A percentile compares a stretch with the other conserved stretches of the same genome.
Evolutionary conservation across 805 yeast species (phyloP).

Genomic region (Starmerella sirachaensis): DNA sequence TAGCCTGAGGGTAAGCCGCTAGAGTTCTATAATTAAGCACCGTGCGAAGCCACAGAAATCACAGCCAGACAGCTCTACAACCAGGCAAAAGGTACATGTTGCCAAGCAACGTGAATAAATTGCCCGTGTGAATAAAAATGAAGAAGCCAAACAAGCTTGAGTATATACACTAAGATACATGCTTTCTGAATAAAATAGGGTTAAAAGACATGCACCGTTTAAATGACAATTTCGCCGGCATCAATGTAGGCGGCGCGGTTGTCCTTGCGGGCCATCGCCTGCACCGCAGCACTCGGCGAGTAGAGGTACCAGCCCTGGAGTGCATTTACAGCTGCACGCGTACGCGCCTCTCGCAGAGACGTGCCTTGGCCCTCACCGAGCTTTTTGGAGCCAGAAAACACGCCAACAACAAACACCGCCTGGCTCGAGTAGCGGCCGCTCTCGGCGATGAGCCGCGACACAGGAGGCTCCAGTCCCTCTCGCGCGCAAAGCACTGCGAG

Average conservation of each 20-base stretch:
- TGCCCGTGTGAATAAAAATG: background rate
- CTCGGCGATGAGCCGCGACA: constrained; percentile 76
- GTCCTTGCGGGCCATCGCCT: constrained; percentile 22
- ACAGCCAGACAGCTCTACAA: too few relatives aligned
- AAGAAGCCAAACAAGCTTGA: background rate
- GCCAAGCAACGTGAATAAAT: too few relatives aligned
- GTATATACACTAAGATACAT: constrained; percentile 3
- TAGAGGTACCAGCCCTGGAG: constrained; percentile 86
- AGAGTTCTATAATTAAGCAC: too few relatives aligned
- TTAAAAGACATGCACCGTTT: constrained; percentile 2
- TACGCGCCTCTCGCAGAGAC: constrained; percentile 79
- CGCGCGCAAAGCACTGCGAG: constrained; percentile 64
- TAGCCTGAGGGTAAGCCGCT: too few relatives aligned
- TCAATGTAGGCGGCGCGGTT: constrained; percentile 21
- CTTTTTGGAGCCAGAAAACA: constrained; percentile 68
- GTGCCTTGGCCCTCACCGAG: constrained; percentile 93
- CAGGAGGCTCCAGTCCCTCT: constrained; percentile 61
- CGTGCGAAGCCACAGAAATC: too few relatives aligned
- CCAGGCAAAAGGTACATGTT: too few relatives aligned
- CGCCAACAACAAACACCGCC: constrained; percentile 85
- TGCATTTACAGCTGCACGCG: constrained; percentile 83
- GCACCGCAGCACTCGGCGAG: constrained; percentile 44
- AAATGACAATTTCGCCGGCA: constrained; percentile 23
- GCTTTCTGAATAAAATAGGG: background rate
- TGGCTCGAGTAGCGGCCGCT: constrained; percentile 78